Base-by-base conservation (phyloP, 495 filamentous ascomycete species). In the Podospora appendiculata region DNA sequence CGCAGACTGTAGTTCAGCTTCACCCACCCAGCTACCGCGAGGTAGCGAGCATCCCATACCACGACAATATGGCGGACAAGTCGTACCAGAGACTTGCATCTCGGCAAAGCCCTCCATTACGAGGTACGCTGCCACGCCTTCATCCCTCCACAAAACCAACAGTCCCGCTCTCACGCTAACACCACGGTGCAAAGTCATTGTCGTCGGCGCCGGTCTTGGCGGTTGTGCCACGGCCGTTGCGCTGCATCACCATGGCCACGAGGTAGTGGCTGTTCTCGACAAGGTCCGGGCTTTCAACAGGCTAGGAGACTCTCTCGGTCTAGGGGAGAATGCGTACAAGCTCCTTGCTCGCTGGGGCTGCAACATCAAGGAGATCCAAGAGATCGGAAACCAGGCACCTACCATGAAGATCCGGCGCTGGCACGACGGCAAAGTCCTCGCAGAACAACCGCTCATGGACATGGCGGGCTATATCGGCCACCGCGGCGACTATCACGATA, bases 381-480 rank as follows among this genome's bases (percentile, higher is more conserved):
- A 70, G 13, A 80, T 80, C 54, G 76, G 77, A 41, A 80, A 80
- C 61, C 75, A 80, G 60, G 70, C 73, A 0, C 66, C 68, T 6
- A 66, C 75, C 38, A 80, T 80, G 77, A 74, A 76, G 54, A 79
- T 80, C 57, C 57, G 73, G 4, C 63, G 70, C 13, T 76, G 73
- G 73, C 54, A 70, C 38, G 75, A 77, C 53, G 77, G 77, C 8
- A 75, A 77, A 58, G 67, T 75, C 12, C 59, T 80, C 1, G 77
- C 75, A 1, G 68, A 71, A 56, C 77, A 80, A 55, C 74, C 75
- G 10, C 58, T 80, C 36, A 78, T 80, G 75, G 77, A 80, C 55
- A 79, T 79, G 77, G 77, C 75, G 1, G 75, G 73, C 9, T 78
- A 76, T 50, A 78, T 78, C 54, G 75, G 72, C 5, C 76, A 79